Base-by-base conservation (phyloP, 2,329 filamentous ascomycete genomes). In the Trichoderma simmonsii region DNA sequence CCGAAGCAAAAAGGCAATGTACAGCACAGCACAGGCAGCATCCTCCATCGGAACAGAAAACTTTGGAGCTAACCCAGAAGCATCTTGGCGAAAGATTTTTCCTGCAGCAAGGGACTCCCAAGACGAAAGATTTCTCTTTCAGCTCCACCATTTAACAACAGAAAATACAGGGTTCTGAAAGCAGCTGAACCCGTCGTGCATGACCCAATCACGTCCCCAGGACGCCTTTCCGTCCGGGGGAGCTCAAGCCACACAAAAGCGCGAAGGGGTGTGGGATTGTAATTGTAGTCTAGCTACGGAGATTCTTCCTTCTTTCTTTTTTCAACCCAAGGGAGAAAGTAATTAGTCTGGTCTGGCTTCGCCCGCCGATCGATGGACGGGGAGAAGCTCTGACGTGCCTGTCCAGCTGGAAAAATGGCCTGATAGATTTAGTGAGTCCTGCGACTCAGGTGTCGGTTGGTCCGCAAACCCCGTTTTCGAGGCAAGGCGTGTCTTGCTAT, bases 321-420 rank as follows among this genome's bases (percentile, higher is more conserved):
- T 60, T 59, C 14, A 57, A 32, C 57, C 21, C 70, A 56, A 56
- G 59, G 70, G 26, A 59, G 11, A 28, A 43, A 57, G 34, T 36
- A 43, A 28, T 15, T 24, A 5, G 14, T 61, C 60, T 62, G n/a
- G n/a, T 21, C 14, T n/a, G 39, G n/a, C 48, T 15, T 34, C 34
- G 54, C 34, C 39, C 39, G 36, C 43, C 67, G 43, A 64, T 57
- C 56, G 48, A 60, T 57, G 6, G 24, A 43, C 68, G 30, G 24
- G 28, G 14, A 26, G 24, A 28, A 18, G 15, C 28, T 70, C 43
- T 63, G 48, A 24, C 32, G 61, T 26, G 24, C 51, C 48, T 57
- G 60, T 63, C 32, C 60, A 71, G 60, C 48, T 64, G 68, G 48
- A 64, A 43, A 64, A 43, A 64, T 43, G 68, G 57, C 24, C 67